These are phyloP conservation scores for Microbotryomycetes sp. DNA, from an alignment of 1,284 basidiomycete genomes.

Conservation along the genomic window DNA sequence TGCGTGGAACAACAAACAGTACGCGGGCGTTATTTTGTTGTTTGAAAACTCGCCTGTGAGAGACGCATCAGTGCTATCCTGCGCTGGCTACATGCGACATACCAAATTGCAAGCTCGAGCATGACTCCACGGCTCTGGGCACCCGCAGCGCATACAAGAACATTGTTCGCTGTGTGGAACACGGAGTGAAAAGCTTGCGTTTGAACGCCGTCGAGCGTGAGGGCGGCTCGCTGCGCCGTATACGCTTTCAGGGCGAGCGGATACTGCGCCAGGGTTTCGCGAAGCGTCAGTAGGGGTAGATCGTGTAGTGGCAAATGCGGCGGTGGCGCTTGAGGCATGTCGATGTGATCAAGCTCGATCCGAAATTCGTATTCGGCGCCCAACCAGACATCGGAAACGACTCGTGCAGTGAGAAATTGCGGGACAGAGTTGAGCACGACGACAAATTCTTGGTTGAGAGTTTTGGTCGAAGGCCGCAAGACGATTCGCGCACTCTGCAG, in stretches of 20 bases:
- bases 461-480: conserved; percentile 58
- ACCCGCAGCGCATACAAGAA: conserved; percentile 49
- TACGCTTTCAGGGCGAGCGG: conserved; percentile 14
- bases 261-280: conserved; percentile 37
- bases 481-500: conserved; percentile 70
- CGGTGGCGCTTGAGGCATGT: conserved; percentile 64
- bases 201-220: conserved; percentile 75
- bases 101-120: conserved; percentile 66
- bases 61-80: background rate
- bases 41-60: conserved; percentile 40
- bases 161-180: conserved; percentile 61
- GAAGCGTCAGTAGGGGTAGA: conserved; percentile 67
- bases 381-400: conserved; percentile 88
- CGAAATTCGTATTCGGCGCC: conserved; percentile 71
- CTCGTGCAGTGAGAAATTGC: conserved; percentile 60
- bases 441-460: conserved; percentile 66
- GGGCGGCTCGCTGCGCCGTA: conserved; percentile 38
- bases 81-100: conserved; percentile 24
- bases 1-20: conserved; percentile 40
- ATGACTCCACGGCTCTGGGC: conserved; percentile 40
- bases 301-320: conserved; percentile 66
- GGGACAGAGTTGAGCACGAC: conserved; percentile 60
- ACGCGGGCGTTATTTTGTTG: conserved; percentile 36
- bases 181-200: conserved; percentile 84
- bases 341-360: conserved; percentile 59